Base-by-base conservation (phyloP, 1,139 yeast genomes). In the Kurtzmaniella quercitrusa region DNA sequence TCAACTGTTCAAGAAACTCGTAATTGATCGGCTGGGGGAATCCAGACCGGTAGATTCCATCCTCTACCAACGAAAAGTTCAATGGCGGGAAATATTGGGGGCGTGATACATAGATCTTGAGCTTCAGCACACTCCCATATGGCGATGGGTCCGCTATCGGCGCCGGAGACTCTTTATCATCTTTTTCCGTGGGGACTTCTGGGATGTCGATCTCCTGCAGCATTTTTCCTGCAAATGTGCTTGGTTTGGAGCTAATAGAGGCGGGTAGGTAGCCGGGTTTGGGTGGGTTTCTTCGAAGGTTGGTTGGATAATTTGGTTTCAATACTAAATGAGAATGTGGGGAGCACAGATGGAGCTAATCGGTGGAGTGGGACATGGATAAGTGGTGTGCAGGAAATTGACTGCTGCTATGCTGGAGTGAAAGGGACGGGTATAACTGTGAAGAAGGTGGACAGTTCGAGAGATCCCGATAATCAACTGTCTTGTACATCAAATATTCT, bases 21-120 rank as follows among this genome's bases (percentile, higher is more conserved):
- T 82, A 88, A 64, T 90, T 91, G 53, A 83, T 77, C 0, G 87
- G 86, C 69, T 89, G 86, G 3, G 98, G 98, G 57, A 90, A 95
- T 2, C 98, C 98, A 2, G 95, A 85, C 31, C 98, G 70, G 61
- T 90, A 93, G 15, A 93, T 79, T 5, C 88, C 82, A 47, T 87
- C 91, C 51, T 88, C 96, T 1, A 91, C 96, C 16, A 88, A 77
- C 1, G 96, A 80, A 58, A 91, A 91, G 64, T 90, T 90, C 52
- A 93, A 72, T 2, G 98, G 98, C 2, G 98, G 98, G 7, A 89
- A 95, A 50, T 65, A 62, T 40, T 59, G 64, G 5, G 60, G 58
- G 37, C 54, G 51, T 12, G 44, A 41, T 19, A 23, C 38, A 15
- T 24, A 36, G 17, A 44, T 44, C 37, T 44, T 44, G 16, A 44